Evolutionary conservation across 164 flowering plant genomes (phyloP), one percentile per base, ranked within the genome.

Genomic region (Macadamia integrifolia): DNA sequence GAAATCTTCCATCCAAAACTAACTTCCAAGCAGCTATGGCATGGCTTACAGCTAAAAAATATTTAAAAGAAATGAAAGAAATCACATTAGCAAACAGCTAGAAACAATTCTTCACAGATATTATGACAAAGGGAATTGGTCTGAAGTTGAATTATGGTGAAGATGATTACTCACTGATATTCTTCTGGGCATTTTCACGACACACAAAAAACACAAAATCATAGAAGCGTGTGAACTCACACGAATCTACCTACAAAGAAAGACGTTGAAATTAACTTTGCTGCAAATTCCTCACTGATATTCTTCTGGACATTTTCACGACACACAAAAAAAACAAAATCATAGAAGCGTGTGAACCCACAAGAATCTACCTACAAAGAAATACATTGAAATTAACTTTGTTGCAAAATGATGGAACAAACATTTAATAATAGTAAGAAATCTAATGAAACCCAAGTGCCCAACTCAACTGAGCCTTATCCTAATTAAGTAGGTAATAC

Each of bases 181-280:
- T 94, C 81, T 88, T 94, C 73, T 94, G 98, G 64, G 92, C 92
- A 77, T 83, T 88, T 80, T 92, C 92, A 30, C 99, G 91, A 71
- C 92, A 92, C 65, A 92, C 76, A 80, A 92, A 90, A 85, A 86
- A 94, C 35, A 92, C 94, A 84, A 92, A 92, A 67, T 84, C 89
- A 82, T 94, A 94, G 80, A 94, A 92, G 64, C 86, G 79, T 14
- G 88, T 74, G 75, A 94, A 94, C 67, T 83, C 87, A 12, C 81
- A 79, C 61, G 83, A 88, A 65, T 90, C 95, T 42, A 65, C 91
- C 98, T 94, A 72, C 57, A 78, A 66, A 74, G 67, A 42, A 67
- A 43, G 23, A 23, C 23, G 23, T 23, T 23, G 23, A 23, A 23
- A 23, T 23, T 23, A 23, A 23, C 23, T 23, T 23, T 23, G 23